Percentiles rank a stretch among this genome's conserved stretches.
phyloP scores from a whole-genome alignment of 352 stramenopile species.

The Hyaloperonospora brassicae region DNA sequence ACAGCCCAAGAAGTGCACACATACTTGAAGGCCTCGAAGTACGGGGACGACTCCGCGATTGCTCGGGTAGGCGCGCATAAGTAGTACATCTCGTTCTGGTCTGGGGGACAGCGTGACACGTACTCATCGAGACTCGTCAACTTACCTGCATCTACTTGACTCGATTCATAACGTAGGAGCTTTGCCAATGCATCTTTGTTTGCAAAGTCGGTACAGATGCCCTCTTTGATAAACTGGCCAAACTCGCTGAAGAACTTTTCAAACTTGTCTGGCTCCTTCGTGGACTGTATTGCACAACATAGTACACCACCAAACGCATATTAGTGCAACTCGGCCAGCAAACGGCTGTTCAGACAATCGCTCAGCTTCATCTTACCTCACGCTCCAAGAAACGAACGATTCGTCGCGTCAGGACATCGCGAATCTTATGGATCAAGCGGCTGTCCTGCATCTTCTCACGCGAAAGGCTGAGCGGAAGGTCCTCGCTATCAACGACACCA shows the following conservation, averaged over 20 bases:
- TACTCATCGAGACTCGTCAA: constrained; percentile 98
- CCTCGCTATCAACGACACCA: constrained; percentile 93
- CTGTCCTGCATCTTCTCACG: constrained; percentile 99
- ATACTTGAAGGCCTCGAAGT: constrained; percentile 98
- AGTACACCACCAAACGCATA: background rate
- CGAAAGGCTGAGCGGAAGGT: constrained; percentile 97
- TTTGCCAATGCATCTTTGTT: constrained; percentile 91
- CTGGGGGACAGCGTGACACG: constrained; percentile 89
- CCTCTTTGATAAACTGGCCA: constrained; percentile 96
- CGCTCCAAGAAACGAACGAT: constrained; percentile 88
- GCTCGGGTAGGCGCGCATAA: constrained; percentile 92
- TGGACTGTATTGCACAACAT: constrained; percentile 37
- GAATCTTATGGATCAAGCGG: constrained; percentile 93
- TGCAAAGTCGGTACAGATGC: constrained; percentile 37
- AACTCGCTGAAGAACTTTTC: constrained; percentile 98
- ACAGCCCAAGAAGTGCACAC: constrained; percentile 8
- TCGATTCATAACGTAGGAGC: constrained; percentile 97
- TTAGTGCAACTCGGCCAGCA: constrained; percentile 2
- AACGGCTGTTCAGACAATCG: background rate
- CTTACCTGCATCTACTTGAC: constrained; percentile 85
- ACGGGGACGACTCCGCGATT: constrained; percentile 94
- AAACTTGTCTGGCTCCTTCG: constrained; percentile 95
- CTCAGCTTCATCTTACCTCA: constrained; percentile 29
- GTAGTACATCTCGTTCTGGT: constrained; percentile 99
- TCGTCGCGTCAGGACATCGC: constrained; percentile 90